Evolutionary conservation across 2,329 filamentous ascomycete species (phyloP), one percentile per base, ranked within the genome.

Genomic region (Fusarium sambucinum): DNA sequence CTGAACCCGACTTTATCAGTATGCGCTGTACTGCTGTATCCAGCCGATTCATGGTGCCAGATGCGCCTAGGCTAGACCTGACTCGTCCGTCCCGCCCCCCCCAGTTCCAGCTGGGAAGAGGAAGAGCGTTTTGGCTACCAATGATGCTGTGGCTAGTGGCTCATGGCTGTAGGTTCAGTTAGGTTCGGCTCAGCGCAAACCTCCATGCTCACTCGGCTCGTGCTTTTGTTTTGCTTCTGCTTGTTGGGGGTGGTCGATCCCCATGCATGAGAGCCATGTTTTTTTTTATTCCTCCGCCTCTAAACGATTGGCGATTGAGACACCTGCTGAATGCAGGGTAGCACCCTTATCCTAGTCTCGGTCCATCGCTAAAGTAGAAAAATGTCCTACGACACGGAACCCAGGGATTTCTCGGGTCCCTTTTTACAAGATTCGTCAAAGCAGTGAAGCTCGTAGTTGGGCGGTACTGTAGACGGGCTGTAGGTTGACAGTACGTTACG

Each of bases 141-240:
- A 63, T 68, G 63, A 63, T 73, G 70, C 71, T 63, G 66, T 68
- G 61, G 69, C 71, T 72, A 50, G 47, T 50, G 47, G 69, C 71
- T 72, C 38, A 33, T 50, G 47, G 47, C 33, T 50, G 47, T 50
- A 37, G 23, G n/a, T 40, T 38, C 21, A 25, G 40, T 41, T 41
- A 13, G 16, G 32, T 35, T 35, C n/a, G 19, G 37, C 21, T 40
- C 56, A 63, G 63, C 58, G 53, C 59, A 68, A 69, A 72, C 70
- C 55, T 55, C 30, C 19, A 50, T 63, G 68, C 63, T 70, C 67
- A 50, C 33, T 27, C 27, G 27, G 67, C 66, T 73, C 32, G 32
- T 33, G 32, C 32, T 33, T 33, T 33, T 21, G 35, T n/a, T 19
- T 38, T 21, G 35, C 35, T 38, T 38, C 17, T 70, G 62, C 40